Evolutionary conservation across 257 asterid species (phyloP), one percentile per base, ranked within the genome.

Genomic region (Petunia axillaris): DNA sequence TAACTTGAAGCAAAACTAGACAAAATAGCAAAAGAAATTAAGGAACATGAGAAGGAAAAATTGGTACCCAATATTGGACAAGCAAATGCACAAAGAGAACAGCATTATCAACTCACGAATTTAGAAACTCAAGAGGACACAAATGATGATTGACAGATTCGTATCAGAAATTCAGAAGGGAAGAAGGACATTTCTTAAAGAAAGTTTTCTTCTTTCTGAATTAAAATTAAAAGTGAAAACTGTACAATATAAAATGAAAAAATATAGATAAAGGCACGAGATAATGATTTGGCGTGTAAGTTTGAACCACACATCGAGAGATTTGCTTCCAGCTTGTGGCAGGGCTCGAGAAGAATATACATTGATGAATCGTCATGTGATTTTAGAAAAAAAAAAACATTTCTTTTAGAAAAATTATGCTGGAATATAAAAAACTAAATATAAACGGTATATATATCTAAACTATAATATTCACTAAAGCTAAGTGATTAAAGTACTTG

Each of bases 271-370:
- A 73, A 43, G 82, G 89, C 89, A 87, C 82, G 90, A 83, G 91
- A 84, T 84, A 86, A 93, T 93, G 91, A 91, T 93, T 91, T 84
- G 89, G 96, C 93, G 93, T 89, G 93, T 85, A 86, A 82, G 92
- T 86, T 82, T 86, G 80, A 86, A 89, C 84, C 89, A 50, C 83
- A 85, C 79, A 84, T 82, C 86, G 85, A 93, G 84, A 90, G 90
- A 86, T 91, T 86, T 91, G 83, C 63, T 79, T 43, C 77, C 77
- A 73, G 46, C 62, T 76, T 16, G 70, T 82, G 84, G 85, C 83
- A 88, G 91, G 97, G 95, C 97, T 90, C 95, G 94, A 93, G 97
- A 86, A 79, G n/a, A 13, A 43, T 6, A 39, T 5, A 78, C 75
- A 85, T 60, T 87, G 82, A 85, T 86, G 83, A 90, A 70, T 44